Conservation (phyloP, 352 stramenopile species). For the Phytophthora pinifolia region DNA sequence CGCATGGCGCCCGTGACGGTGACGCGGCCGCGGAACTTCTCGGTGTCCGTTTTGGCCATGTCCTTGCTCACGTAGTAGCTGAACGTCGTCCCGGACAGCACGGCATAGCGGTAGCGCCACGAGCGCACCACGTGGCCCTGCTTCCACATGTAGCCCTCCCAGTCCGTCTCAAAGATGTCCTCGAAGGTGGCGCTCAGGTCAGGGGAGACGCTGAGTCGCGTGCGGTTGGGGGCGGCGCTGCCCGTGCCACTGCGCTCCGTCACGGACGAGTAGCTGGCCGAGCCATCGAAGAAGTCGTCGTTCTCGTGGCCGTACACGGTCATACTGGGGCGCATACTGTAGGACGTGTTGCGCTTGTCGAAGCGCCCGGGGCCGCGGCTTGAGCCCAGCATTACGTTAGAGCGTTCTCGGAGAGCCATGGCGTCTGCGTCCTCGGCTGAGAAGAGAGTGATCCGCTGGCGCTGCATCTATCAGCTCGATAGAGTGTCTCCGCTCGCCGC, state of each 20-base stretch:
- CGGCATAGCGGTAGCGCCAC: conserved; percentile 82
- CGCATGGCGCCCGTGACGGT: conserved; percentile 71
- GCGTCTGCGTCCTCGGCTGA: conserved; percentile 67
- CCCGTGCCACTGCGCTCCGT: conserved; percentile 45
- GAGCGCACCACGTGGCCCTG: conserved; percentile 86
- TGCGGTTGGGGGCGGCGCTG: conserved; percentile 32
- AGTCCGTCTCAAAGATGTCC: conserved; percentile 87
- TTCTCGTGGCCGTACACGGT: conserved; percentile 62
- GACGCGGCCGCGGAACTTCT: conserved; percentile 82
- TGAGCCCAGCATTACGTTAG: conserved; percentile 25
- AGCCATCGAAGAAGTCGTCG: conserved; percentile 60
- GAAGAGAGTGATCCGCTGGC: conserved; percentile 73
- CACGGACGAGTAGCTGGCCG: conserved; percentile 48
- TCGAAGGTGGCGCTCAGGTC: conserved; percentile 76
- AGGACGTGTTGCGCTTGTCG: conserved; percentile 44
- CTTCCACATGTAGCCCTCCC: conserved; percentile 89
- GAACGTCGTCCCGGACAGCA: conserved; percentile 79
- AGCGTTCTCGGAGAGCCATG: conserved; percentile 70
- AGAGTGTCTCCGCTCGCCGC: too few species aligned
- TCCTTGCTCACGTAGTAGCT: conserved; percentile 87
- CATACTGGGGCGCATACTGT: conserved; percentile 60
- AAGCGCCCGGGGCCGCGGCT: conserved; percentile 32
- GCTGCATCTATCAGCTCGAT: conserved; percentile 29
- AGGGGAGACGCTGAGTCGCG: conserved; percentile 63
- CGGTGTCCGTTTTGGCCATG: conserved; percentile 71